Evolutionary conservation across 768 basidiomycete genomes (phyloP), one percentile per base, ranked within the genome.

Genomic region (Infundibulicybe gibba): DNA sequence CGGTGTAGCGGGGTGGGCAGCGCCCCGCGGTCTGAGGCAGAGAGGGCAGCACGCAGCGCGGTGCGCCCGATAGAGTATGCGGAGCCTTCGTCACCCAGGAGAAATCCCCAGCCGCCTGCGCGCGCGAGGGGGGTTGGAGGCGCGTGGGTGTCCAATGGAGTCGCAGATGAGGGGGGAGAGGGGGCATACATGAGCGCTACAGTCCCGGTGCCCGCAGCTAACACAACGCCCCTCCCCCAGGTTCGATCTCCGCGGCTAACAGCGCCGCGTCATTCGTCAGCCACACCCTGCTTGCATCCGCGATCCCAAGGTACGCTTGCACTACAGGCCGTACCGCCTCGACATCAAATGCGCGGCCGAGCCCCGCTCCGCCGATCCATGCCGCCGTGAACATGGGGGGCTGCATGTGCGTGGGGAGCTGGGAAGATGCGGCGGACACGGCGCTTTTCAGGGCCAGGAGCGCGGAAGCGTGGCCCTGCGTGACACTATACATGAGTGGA

Each of bases 221-320:
- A 16, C 9, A 37, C n/a, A 30, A 25, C 47, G 11, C 13, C 14
- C 11, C 42, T 16, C 43, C 32, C 33, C 45, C 17, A 21, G 37
- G 32, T 33, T 52, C 37, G 33, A 63, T 56, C 3, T 56, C 61
- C 10, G 61, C 52, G 9, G 56, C 50, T n/a, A 63, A 52, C n/a
- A 61, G 52, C 12, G 61, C 60, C 25, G 58, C 61, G 38, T 63
- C 60, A 37, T 61, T 57, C 9, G 58, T 61, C 40, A 63, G 51
- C 12, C 55, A 45, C 34, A 60, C 47, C 2, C 31, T 43, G 1
- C 43, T 25, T 2, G 52, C 53, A 16, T 59, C 56, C 6, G 44
- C 13, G 16, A 63, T 37, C 1, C 49, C 45, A n/a, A 61, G 46
- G 5, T 58, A 30, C 10, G 48, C 40, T 16, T 45, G 41, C 11